phyloP scores from a whole-genome alignment of 306 rosid species.

The Chamaecrista fasciculata region DNA sequence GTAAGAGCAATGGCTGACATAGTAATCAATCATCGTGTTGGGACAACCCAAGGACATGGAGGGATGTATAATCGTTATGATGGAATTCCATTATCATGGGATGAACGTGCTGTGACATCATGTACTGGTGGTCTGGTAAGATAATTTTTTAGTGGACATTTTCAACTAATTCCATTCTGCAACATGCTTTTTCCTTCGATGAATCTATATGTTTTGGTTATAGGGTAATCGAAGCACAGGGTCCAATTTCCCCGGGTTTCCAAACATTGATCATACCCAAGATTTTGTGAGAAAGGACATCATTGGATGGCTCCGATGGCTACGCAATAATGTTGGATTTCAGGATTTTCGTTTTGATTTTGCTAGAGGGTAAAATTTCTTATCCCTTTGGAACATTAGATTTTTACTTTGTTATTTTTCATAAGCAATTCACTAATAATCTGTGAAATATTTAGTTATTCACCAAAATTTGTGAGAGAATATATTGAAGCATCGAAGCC shows the following conservation, averaged over 20 bases:
- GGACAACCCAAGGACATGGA: constrained; percentile 78
- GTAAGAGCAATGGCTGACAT: constrained; percentile 87
- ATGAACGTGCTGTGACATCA: constrained; percentile 83
- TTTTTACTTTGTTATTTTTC: constrained; percentile 2
- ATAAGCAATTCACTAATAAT: constrained; percentile 1
- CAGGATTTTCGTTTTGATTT: constrained; percentile 94
- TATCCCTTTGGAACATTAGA: neutral
- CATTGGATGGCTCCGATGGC: constrained; percentile 76
- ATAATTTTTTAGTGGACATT: neutral
- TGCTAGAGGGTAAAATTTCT: constrained; percentile 68
- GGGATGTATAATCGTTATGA: constrained; percentile 84
- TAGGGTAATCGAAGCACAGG: constrained; percentile 81
- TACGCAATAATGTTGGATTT: constrained; percentile 63
- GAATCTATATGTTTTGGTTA: neutral
- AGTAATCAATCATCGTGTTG: constrained; percentile 86
- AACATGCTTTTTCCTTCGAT: neutral
- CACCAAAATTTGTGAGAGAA: constrained; percentile 83
- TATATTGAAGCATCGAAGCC: constrained; percentile 87
- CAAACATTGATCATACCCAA: constrained; percentile 85
- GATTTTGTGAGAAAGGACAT: constrained; percentile 84
- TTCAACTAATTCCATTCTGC: constrained; percentile 15
- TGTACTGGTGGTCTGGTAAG: constrained; percentile 84
- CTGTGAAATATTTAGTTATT: constrained; percentile 42
- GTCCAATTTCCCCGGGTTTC: constrained; percentile 75
- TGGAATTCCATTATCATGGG: constrained; percentile 80